Evolutionary conservation across 2,329 filamentous ascomycete genomes (phyloP), one percentile per base, ranked within the genome.

Genomic region (Claviceps lovelessii): DNA sequence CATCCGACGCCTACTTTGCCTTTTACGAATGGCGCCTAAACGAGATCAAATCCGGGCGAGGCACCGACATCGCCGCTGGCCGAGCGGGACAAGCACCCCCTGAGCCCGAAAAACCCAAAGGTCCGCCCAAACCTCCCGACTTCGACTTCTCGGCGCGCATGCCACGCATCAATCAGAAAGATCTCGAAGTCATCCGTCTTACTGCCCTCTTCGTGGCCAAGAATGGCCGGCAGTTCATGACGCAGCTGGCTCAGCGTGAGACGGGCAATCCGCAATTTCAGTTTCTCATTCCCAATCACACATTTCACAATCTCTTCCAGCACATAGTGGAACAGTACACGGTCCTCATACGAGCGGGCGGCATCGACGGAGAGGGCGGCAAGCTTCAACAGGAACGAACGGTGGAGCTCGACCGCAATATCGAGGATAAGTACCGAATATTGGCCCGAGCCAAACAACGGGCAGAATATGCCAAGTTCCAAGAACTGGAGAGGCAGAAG

Each of bases 81-180:
- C 80, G 86, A 61, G 78, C 77, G 47, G 84, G 79, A 56, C 86
- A 90, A 41, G 72, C 75, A 15, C 74, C 74, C 46, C 72, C 68
- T 17, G 73, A 74, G 52, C 73, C 72, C 44, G 74, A 74, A 54
- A 89, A 86, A 66, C 84, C 88, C 47, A 81, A 86, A 68, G 91
- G 90, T 28, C 91, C 91, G 8, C 83, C 85, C 47, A 83, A 90
- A 64, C 93, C 93, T 17, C 80, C 86, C 55, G 86, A 90, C 63
- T 97, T 94, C 65, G 81, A 87, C 61, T 98, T 96, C 73, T 95
- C 89, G 55, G 90, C 93, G 62, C 86, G 90, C 67, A 95, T 97
- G 88, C 93, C 93, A 56, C 91, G 90, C 61, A 95, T 98, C 72
- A 95, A 86, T 71, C 89, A 94, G 60, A 88, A 95, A 70, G 93